Evolutionary conservation across 805 yeast species (phyloP).

Genomic region (Ogataea minuta): DNA sequence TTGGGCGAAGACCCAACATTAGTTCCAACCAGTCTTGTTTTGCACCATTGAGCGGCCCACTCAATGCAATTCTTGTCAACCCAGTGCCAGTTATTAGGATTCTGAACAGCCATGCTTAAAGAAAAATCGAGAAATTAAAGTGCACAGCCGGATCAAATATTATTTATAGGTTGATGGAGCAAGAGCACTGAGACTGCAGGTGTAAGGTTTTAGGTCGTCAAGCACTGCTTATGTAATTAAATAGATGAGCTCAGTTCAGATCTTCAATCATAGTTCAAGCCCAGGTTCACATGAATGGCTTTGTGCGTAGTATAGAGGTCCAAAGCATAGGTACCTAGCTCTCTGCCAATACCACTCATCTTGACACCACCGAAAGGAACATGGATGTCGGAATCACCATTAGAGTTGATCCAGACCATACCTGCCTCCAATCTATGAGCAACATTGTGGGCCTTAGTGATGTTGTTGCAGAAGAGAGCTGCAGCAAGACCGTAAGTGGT

Average conservation of each 20-base stretch:
- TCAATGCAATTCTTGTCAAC: conserved; percentile 94
- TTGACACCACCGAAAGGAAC: conserved; percentile 72
- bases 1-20: conserved; percentile 34
- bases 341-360: conserved; percentile 65
- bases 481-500: conserved; percentile 77
- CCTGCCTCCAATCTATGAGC: conserved; percentile 67
- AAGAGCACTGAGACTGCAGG: no score
- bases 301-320: conserved; percentile 61
- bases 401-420: conserved; percentile 59
- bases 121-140: conserved; percentile 9
- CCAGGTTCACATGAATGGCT: conserved; percentile 67
- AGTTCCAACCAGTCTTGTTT: conserved; percentile 54
- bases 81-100: conserved; percentile 99
- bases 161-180: no score
- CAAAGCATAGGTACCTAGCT: conserved; percentile 65
- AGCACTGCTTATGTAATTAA: neutral
- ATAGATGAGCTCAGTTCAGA: neutral
- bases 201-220: no score
- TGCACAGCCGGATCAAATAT: conserved; percentile 1
- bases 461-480: conserved; percentile 65
- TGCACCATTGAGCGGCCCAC: conserved; percentile 83
- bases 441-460: conserved; percentile 60
- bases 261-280: conserved; percentile 9
- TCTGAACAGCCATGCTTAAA: conserved; percentile 78
- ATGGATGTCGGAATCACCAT: conserved; percentile 54